These are phyloP conservation scores for Colletotrichum cordylinicola DNA, from an alignment of 2,329 filamentous ascomycete species.

Conservation along the genomic window DNA sequence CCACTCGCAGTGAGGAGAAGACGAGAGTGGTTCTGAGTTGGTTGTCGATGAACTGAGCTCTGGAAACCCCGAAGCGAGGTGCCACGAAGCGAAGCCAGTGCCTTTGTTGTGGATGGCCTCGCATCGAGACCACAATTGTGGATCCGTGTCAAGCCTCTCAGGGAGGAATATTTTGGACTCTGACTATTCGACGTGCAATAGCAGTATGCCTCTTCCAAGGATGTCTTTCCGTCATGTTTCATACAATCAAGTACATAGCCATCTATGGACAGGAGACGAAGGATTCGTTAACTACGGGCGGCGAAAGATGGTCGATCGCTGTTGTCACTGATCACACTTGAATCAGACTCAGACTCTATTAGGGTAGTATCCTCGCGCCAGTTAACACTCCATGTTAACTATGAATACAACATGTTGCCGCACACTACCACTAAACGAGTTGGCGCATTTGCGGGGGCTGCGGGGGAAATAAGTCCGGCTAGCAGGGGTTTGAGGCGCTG, in stretches of 20 bases:
- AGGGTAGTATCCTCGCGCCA: not conserved
- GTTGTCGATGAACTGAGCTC: no score
- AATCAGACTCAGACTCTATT: not conserved
- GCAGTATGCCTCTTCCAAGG: not conserved
- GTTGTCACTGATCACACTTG: conserved; percentile 54
- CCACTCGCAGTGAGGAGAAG: not conserved
- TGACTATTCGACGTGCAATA: not conserved
- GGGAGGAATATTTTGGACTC: no score
- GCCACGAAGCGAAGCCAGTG: not conserved
- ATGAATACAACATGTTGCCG: not conserved
- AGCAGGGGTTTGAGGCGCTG: not conserved
- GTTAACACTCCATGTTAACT: not conserved
- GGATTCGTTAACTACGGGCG: conserved; percentile 41
- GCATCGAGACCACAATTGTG: not conserved
- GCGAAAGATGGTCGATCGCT: conserved; percentile 58
- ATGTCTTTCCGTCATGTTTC: not conserved
- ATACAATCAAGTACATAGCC: no score
- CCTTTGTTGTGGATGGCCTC: not conserved
- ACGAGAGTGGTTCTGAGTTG: no score
- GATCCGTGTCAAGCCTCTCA: not conserved
- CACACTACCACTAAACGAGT: not conserved
- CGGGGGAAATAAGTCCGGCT: not conserved
- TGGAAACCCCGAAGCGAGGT: not conserved
- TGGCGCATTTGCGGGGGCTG: not conserved
- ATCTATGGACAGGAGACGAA: not conserved